Evolutionary conservation across 2,329 filamentous ascomycete genomes (phyloP).

Genomic region (Anisogramma anomala): DNA sequence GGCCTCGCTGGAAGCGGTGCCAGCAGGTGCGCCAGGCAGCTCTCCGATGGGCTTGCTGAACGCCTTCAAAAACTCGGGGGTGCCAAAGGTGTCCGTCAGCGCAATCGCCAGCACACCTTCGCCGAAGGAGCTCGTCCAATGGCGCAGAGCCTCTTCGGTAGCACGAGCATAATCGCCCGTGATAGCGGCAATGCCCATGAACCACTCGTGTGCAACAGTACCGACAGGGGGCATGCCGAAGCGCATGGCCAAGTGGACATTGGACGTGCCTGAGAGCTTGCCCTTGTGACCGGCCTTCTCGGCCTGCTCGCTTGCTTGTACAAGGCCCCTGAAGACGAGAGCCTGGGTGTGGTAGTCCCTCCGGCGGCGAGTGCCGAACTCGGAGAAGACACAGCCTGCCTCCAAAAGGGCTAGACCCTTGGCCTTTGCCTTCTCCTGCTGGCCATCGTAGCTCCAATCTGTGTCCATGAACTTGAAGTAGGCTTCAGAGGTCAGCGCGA

Average conservation of each 20-base stretch:
- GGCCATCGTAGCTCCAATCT: slow-evolving; percentile 81
- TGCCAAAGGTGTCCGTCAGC: slow-evolving; percentile 93
- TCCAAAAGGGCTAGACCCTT: slow-evolving; percentile 72
- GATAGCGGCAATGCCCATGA: slow-evolving; percentile 95
- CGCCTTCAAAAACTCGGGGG: slow-evolving; percentile 71
- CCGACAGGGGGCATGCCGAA: slow-evolving; percentile 76
- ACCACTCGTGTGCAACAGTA: slow-evolving; percentile 94
- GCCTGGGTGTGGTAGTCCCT: slow-evolving; percentile 94
- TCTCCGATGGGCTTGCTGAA: slow-evolving; percentile 57
- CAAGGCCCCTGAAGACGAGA: slow-evolving; percentile 77
- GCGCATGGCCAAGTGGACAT: slow-evolving; percentile 93
- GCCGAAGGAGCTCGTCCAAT: slow-evolving; percentile 89
- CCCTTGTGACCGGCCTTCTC: slow-evolving; percentile 54
- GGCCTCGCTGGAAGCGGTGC: slow-evolving; percentile 21
- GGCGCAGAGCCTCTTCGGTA: slow-evolving; percentile 70
- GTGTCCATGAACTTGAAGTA: slow-evolving; percentile 95
- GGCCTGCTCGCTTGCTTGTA: slow-evolving; percentile 62
- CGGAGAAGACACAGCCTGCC: slow-evolving; percentile 78
- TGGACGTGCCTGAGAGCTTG: slow-evolving; percentile 78
- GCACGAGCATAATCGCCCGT: slow-evolving; percentile 74
- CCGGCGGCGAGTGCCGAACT: slow-evolving; percentile 82
- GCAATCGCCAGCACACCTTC: slow-evolving; percentile 75
- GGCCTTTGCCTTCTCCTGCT: slow-evolving; percentile 70
- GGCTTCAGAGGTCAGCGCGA: slow-evolving; percentile 85
- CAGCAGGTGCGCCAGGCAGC: slow-evolving; percentile 28